Conservation (phyloP, 306 rosid genomes). For the Vachellia collinsii region DNA sequence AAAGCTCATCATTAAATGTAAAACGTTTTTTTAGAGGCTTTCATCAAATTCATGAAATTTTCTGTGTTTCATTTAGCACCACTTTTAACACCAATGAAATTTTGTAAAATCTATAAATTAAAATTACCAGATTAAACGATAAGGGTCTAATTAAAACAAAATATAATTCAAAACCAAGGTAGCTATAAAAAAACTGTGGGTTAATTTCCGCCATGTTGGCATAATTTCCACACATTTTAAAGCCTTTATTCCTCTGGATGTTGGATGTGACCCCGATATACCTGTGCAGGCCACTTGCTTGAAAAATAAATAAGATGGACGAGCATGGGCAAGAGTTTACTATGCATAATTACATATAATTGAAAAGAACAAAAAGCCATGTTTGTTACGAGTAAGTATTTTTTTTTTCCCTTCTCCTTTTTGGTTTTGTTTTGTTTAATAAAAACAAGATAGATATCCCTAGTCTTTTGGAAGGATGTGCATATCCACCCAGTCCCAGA, state of each 20-base stretch:
- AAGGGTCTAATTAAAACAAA: too few relatives aligned
- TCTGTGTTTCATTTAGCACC: too few relatives aligned
- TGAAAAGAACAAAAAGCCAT: conserved; percentile 6
- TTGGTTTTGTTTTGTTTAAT: not conserved
- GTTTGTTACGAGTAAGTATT: not conserved
- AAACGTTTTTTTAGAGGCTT: too few relatives aligned
- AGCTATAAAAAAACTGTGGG: too few relatives aligned
- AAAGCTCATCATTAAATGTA: too few relatives aligned
- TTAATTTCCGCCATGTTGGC: not conserved
- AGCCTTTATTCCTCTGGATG: not conserved
- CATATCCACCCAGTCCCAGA: conserved; percentile 8
- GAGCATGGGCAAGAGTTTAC: not conserved
- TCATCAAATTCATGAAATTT: too few relatives aligned
- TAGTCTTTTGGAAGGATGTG: not conserved
- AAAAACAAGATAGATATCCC: not conserved
- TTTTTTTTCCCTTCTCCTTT: too few relatives aligned
- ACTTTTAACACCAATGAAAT: too few relatives aligned
- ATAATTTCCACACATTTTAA: not conserved
- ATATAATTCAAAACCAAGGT: too few relatives aligned
- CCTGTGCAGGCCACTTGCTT: not conserved
- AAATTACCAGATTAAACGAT: too few relatives aligned
- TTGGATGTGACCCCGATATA: not conserved
- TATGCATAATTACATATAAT: not conserved
- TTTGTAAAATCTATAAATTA: too few relatives aligned
- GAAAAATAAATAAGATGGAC: not conserved